A percentile compares a stretch with the other conserved stretches of the same genome.
phyloP scores from a whole-genome alignment of 1,284 basidiomycete species.

The Trametes versicolor region DNA sequence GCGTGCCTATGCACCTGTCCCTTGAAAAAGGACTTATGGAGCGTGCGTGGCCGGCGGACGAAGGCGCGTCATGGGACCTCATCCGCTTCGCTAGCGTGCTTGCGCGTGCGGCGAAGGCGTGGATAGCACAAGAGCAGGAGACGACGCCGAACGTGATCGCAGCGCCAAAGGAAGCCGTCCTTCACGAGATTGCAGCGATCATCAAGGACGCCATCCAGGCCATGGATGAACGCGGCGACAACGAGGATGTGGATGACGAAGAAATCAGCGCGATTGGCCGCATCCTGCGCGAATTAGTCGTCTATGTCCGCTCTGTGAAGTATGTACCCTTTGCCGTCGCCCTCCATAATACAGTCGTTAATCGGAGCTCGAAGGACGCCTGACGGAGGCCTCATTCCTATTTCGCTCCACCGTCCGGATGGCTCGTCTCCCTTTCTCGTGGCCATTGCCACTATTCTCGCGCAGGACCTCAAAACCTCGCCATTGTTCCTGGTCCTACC shows the following conservation, averaged over 20 bases:
- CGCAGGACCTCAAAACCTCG: conserved; percentile 62
- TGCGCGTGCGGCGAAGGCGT: conserved; percentile 60
- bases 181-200: conserved; percentile 73
- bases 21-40: conserved; percentile 72
- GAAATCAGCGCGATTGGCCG: conserved; percentile 70
- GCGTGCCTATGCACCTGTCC: conserved; percentile 64
- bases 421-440: conserved; percentile 67
- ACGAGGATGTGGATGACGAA: conserved; percentile 66
- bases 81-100: conserved; percentile 64
- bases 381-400: conserved; percentile 60
- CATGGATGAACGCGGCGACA: conserved; percentile 71
- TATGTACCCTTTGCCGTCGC: conserved; percentile 45
- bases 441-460: conserved; percentile 65
- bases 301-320: conserved; percentile 64
- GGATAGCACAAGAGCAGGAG: conserved; percentile 55
- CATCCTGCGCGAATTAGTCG: conserved; percentile 63
- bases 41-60: conserved; percentile 74
- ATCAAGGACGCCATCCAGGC: conserved; percentile 78
- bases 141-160: conserved; percentile 28
- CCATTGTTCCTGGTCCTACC: conserved; percentile 69
- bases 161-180: conserved; percentile 59
- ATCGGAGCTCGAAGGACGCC: conserved; percentile 51
- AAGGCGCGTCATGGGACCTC: conserved; percentile 68
- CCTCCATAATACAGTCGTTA: conserved; percentile 8
- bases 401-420: conserved; percentile 61